phyloP scores from a whole-genome alignment of 768 basidiomycete genomes.

The Podaxis sp. region DNA sequence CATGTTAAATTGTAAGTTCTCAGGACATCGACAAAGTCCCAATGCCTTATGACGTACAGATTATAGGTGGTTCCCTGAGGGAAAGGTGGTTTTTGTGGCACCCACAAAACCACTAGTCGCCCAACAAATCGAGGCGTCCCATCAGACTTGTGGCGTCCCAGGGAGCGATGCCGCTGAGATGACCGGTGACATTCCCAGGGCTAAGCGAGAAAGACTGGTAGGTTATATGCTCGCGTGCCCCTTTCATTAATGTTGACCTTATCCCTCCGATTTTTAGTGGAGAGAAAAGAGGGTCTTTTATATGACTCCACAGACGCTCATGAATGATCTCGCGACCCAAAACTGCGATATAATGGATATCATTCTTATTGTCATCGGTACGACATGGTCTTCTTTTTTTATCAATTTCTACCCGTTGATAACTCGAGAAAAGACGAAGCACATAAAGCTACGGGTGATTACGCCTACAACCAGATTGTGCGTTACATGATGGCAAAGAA shows the following conservation, averaged over 20 bases:
- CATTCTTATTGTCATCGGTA: slow-evolving; percentile 86
- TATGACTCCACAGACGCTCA: slow-evolving; percentile 94
- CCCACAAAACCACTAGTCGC: slow-evolving; percentile 96
- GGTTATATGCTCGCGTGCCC: slow-evolving; percentile 23
- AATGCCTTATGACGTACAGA: slow-evolving; percentile 40
- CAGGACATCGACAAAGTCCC: slow-evolving; percentile 1
- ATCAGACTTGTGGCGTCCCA: slow-evolving; percentile 90
- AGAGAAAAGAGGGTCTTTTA: slow-evolving; percentile 84
- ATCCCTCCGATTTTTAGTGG: slow-evolving; percentile 50
- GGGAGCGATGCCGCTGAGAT: slow-evolving; percentile 82
- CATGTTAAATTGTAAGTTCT: slow-evolving; percentile 82
- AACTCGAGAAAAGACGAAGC: slow-evolving; percentile 71
- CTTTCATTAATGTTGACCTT: neutral
- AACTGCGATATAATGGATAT: slow-evolving; percentile 80
- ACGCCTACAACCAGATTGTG: slow-evolving; percentile 88
- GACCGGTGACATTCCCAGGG: slow-evolving; percentile 68
- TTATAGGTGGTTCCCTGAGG: slow-evolving; percentile 91
- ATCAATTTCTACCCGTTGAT: neutral
- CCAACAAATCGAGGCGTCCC: slow-evolving; percentile 94
- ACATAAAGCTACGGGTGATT: slow-evolving; percentile 90
- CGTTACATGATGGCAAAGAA: slow-evolving; percentile 93
- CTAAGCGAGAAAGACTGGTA: slow-evolving; percentile 60
- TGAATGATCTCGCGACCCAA: slow-evolving; percentile 78
- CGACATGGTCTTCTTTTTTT: slow-evolving; percentile 18
- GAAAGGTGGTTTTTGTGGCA: slow-evolving; percentile 92